Percentiles rank a stretch among this genome's conserved stretches.
Conservation (phyloP, 1,139 yeast genomes). For the Suhomyces ambrosiae region DNA sequence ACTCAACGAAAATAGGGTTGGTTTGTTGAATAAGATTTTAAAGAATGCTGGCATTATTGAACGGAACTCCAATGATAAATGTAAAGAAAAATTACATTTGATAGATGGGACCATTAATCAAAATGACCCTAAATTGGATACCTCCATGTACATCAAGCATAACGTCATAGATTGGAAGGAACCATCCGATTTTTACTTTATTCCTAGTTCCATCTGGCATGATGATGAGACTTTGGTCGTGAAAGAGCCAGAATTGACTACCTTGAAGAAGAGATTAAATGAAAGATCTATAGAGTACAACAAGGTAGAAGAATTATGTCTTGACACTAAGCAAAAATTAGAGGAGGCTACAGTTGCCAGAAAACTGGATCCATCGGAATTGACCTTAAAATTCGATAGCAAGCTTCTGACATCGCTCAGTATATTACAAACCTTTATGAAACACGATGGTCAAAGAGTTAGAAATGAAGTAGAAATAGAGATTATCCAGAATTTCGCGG, state of each 20-base stretch:
- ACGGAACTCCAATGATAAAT: constrained; percentile 53
- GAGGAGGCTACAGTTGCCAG: constrained; percentile 50
- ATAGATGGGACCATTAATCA: constrained; percentile 64
- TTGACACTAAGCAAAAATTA: constrained; percentile 50
- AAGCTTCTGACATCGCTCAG: constrained; percentile 56
- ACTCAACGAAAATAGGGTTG: constrained; percentile 77
- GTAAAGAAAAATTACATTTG: constrained; percentile 53
- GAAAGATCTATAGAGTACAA: constrained; percentile 50
- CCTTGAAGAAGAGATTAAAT: constrained; percentile 61
- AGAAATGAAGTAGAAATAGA: constrained; percentile 85
- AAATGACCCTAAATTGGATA: constrained; percentile 75
- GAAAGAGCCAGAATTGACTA: constrained; percentile 63
- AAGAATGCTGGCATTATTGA: constrained; percentile 68
- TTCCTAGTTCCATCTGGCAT: constrained; percentile 95
- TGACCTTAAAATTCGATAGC: constrained; percentile 55
- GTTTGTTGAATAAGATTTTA: constrained; percentile 70
- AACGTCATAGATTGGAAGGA: constrained; percentile 77
- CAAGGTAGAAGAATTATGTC: constrained; percentile 44
- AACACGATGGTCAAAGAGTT: constrained; percentile 73
- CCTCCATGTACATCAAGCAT: constrained; percentile 92
- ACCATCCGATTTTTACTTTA: constrained; percentile 80
- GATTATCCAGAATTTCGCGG: constrained; percentile 84
- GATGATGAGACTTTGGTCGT: constrained; percentile 82
- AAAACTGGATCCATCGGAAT: constrained; percentile 29
- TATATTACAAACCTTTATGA: constrained; percentile 63